Percentiles rank a stretch among this genome's conserved stretches.
Conservation (phyloP, 306 rosid species). For the Hippophae gyantsensis region DNA sequence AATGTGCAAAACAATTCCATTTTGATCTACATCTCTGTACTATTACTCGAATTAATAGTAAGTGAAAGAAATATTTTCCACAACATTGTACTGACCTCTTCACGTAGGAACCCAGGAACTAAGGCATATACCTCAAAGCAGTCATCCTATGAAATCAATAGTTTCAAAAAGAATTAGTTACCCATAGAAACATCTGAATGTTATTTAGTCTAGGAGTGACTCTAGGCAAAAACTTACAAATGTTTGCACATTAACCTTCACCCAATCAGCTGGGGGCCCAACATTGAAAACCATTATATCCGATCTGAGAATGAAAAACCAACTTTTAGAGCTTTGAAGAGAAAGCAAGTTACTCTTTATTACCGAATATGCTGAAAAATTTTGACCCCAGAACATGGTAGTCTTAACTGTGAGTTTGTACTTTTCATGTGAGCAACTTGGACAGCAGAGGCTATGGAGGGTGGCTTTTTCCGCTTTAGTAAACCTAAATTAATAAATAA, state of each 20-base stretch:
- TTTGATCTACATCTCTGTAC: too few relatives aligned
- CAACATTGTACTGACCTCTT: slow-evolving; percentile 39
- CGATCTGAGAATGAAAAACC: slow-evolving; percentile 22
- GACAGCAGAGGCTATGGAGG: slow-evolving; percentile 35
- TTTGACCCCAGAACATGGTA: background rate
- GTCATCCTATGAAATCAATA: slow-evolving; percentile 36
- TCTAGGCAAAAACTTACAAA: slow-evolving; percentile 36
- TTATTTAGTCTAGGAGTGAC: too few relatives aligned
- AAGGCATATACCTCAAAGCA: slow-evolving; percentile 67
- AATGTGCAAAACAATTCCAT: too few relatives aligned
- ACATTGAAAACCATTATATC: slow-evolving; percentile 48
- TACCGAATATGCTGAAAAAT: background rate
- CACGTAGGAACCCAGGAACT: slow-evolving; percentile 76
- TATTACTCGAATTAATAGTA: too few relatives aligned
- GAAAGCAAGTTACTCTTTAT: background rate
- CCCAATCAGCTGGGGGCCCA: slow-evolving; percentile 82
- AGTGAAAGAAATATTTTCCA: too few relatives aligned
- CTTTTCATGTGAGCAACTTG: slow-evolving; percentile 52
- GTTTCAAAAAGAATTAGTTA: too few relatives aligned
- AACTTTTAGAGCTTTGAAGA: background rate
- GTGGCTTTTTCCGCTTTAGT: slow-evolving; percentile 53
- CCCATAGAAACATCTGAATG: background rate
- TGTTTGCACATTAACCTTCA: slow-evolving; percentile 62
- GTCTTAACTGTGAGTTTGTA: slow-evolving; percentile 54
- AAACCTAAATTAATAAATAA: slow-evolving; percentile 32